Base-by-base conservation (phyloP, 2,329 filamentous ascomycete genomes). In the Trichoderma atrobrunneum region DNA sequence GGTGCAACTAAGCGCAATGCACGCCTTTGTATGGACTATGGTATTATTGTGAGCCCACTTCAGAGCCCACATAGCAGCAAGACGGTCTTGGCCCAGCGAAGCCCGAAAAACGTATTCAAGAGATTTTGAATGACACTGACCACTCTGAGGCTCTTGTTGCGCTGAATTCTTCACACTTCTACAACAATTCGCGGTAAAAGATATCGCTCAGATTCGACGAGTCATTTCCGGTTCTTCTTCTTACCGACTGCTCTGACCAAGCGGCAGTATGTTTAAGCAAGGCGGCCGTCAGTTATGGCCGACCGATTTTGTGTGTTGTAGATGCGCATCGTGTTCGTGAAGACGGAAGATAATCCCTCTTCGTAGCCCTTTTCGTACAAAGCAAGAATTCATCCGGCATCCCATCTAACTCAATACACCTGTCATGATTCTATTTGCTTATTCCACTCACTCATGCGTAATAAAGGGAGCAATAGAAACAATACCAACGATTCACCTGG, bases 121-220 rank as follows among this genome's bases (percentile, higher is more conserved):
- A 48, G 10, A 18, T 24, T 54, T 21, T 39, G n/a, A 61, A 62
- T 36, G 30, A 59, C 60, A 71, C 68, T 71, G 68, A 71, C 51
- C 60, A 57, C 68, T 24, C 21, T 57, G 21, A 56, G 60, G 60
- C 48, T 64, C 68, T 57, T 64, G 67, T 70, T 70, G 57, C 57
- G 39, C 21, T 32, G 34, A 43, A 32, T 56, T 71, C 68, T 71
- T 64, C 68, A 71, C 5, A 34, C 21, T 57, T 71, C 60, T 64
- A 60, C 32, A 71, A 21, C 60, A 62, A 4, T 32, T 57, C 12
- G n/a, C 24, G 56, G 30, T 10, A 56, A 34, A 56, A 34, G 8
- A 34, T 57, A 57, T 32, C n/a, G 18, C 51, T 36, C 24, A 48
- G 28, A 69, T 30, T 11, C 39, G 57, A 54, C 28, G 8, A 26